Evolutionary conservation across 2,329 filamentous ascomycete genomes (phyloP).

Genomic region (Mariannaea elegans): DNA sequence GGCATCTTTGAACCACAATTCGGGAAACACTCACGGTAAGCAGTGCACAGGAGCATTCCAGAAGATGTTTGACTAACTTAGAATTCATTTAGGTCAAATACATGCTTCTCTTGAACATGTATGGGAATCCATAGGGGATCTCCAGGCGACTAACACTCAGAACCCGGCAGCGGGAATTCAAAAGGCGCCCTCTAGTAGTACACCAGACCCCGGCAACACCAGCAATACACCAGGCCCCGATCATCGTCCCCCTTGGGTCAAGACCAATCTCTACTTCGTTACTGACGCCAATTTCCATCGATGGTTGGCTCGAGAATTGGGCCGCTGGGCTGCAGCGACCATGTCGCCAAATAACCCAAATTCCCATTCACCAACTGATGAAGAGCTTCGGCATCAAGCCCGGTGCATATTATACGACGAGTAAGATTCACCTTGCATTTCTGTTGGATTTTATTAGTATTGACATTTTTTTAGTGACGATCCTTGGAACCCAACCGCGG

Average conservation of each 20-base stretch:
- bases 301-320: conserved; percentile 38
- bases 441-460: background rate
- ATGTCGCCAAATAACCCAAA: conserved; percentile 47
- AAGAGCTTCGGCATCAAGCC: conserved; percentile 47
- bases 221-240: background rate
- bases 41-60: background rate
- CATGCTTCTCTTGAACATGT: background rate
- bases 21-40: background rate
- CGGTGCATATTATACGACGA: conserved; percentile 46
- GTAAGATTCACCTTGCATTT: conserved; percentile 19
- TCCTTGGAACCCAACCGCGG: conserved; percentile 66
- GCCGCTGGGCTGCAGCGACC: conserved; percentile 38
- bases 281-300: conserved; percentile 40
- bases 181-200: background rate
- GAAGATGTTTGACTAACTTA: background rate
- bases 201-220: conserved; percentile 7
- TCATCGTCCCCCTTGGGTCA: conserved; percentile 28
- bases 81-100: background rate
- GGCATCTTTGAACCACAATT: background rate
- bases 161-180: background rate
- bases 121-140: background rate
- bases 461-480: conserved; percentile 55
- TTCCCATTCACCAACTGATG: conserved; percentile 46
- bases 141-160: background rate
- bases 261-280: conserved; percentile 29